phyloP scores from a whole-genome alignment of 2,329 filamentous ascomycete genomes.

The Aspergillus sp. region DNA sequence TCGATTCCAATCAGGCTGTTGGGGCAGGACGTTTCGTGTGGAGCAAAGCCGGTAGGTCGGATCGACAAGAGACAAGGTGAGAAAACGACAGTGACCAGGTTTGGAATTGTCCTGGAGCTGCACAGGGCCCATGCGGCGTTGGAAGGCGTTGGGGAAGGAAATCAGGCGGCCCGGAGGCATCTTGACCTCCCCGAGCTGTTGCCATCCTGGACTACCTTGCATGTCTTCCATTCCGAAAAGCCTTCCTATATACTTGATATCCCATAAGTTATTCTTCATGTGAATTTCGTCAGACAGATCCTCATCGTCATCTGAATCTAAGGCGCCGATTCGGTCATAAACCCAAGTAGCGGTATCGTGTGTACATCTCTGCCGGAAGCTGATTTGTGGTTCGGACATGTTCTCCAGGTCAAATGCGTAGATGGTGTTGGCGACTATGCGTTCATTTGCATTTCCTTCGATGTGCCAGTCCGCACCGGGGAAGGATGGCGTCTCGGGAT shows the following conservation, averaged over 20 bases:
- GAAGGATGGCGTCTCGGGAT: conserved; percentile 7
- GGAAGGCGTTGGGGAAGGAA: conserved; percentile 10
- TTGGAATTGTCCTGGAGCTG: conserved; percentile 8
- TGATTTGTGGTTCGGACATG: conserved; percentile 7
- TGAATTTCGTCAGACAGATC: background rate
- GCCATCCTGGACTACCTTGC: background rate
- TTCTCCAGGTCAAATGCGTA: conserved; percentile 11
- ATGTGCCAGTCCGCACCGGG: conserved; percentile 10
- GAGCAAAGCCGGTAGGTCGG: conserved; percentile 13
- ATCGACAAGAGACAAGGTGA: conserved; percentile 13
- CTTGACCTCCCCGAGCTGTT: conserved; percentile 12
- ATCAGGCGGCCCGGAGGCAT: conserved; percentile 10
- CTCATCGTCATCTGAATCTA: background rate
- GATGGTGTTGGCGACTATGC: conserved; percentile 4
- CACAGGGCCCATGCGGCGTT: conserved; percentile 8
- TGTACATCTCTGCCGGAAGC: conserved; percentile 5
- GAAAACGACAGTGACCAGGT: conserved; percentile 7
- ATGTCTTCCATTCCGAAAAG: conserved; percentile 4
- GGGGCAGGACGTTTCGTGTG: conserved; percentile 12
- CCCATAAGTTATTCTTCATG: conserved; percentile 2
- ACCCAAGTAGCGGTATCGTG: background rate
- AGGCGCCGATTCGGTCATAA: background rate
- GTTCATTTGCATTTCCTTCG: conserved; percentile 10
- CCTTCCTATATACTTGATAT: conserved; percentile 8
- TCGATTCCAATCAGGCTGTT: conserved; percentile 7